Evolutionary conservation across 192 early-diverging fungal genomes (phyloP).

Genomic region (Pilobolus umbonatus): DNA sequence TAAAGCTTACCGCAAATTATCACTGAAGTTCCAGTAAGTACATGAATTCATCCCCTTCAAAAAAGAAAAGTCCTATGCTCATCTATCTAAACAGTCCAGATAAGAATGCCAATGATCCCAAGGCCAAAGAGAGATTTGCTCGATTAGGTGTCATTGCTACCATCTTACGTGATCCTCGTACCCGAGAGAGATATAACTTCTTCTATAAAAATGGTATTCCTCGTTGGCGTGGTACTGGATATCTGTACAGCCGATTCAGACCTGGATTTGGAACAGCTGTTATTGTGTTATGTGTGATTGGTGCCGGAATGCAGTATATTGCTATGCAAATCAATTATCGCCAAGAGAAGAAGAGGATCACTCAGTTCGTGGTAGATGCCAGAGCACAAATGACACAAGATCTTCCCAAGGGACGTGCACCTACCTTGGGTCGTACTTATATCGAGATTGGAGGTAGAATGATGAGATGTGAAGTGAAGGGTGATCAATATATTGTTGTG

Average conservation of each 20-base stretch:
- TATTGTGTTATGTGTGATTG: slow-evolving; percentile 49
- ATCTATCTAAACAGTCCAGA: slow-evolving; percentile 47
- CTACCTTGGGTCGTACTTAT: slow-evolving; percentile 28
- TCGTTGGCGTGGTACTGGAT: slow-evolving; percentile 73
- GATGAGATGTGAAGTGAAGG: slow-evolving; percentile 32
- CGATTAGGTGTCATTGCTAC: slow-evolving; percentile 58
- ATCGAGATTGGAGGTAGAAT: slow-evolving; percentile 20
- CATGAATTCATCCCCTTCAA: background rate
- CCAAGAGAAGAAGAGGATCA: slow-evolving; percentile 57
- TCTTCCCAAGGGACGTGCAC: slow-evolving; percentile 27
- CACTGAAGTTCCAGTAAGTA: slow-evolving; percentile 61
- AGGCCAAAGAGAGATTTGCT: slow-evolving; percentile 57
- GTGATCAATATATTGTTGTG: slow-evolving; percentile 24
- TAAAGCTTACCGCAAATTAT: slow-evolving; percentile 63
- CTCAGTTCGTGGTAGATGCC: slow-evolving; percentile 26
- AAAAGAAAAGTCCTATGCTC: background rate
- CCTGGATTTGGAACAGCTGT: slow-evolving; percentile 62
- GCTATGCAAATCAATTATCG: slow-evolving; percentile 52
- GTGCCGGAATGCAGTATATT: slow-evolving; percentile 60
- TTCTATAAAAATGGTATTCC: slow-evolving; percentile 79
- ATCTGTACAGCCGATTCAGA: slow-evolving; percentile 66
- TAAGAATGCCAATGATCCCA: slow-evolving; percentile 54
- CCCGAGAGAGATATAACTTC: slow-evolving; percentile 72
- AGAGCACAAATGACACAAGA: slow-evolving; percentile 16
- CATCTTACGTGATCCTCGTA: slow-evolving; percentile 57